A percentile compares a stretch with the other conserved stretches of the same genome.
Evolutionary conservation across 305 asterid species (phyloP).

Genomic region (Rubia occidens): DNA sequence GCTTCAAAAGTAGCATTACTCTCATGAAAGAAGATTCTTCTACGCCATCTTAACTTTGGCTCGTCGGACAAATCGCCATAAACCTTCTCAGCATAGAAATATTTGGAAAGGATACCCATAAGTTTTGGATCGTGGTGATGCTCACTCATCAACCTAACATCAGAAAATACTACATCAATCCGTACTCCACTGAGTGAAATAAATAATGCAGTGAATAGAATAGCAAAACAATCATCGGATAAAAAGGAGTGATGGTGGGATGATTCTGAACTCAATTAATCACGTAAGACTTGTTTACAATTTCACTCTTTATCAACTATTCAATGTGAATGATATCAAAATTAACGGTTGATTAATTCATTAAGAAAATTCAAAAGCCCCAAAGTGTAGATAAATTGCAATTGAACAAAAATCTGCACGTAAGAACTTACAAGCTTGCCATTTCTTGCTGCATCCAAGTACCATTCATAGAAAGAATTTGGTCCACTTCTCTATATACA

Average conservation of each 20-base stretch:
- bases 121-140: slow-evolving; percentile 29
- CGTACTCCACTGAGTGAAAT: neutral
- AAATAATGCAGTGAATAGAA: neutral
- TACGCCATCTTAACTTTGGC: slow-evolving; percentile 49
- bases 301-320: neutral
- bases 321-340: neutral
- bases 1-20: slow-evolving; percentile 16
- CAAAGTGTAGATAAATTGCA: neutral
- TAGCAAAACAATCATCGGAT: neutral
- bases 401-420: neutral
- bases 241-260: neutral
- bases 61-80: slow-evolving; percentile 49
- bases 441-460: slow-evolving; percentile 50
- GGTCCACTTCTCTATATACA: slow-evolving; percentile 23
- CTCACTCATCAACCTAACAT: slow-evolving; percentile 42
- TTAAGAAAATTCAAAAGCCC: neutral
- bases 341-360: neutral
- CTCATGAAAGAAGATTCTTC: slow-evolving; percentile 34
- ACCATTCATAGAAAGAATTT: slow-evolving; percentile 53
- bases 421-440: slow-evolving; percentile 41
- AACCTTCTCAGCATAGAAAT: slow-evolving; percentile 54
- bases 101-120: slow-evolving; percentile 34
- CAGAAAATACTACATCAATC: neutral
- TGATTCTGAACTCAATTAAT: slow-evolving; percentile 28
- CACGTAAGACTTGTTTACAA: neutral